Conservation (phyloP, 2,329 filamentous ascomycete genomes). For the Apiospora saccharicola region DNA sequence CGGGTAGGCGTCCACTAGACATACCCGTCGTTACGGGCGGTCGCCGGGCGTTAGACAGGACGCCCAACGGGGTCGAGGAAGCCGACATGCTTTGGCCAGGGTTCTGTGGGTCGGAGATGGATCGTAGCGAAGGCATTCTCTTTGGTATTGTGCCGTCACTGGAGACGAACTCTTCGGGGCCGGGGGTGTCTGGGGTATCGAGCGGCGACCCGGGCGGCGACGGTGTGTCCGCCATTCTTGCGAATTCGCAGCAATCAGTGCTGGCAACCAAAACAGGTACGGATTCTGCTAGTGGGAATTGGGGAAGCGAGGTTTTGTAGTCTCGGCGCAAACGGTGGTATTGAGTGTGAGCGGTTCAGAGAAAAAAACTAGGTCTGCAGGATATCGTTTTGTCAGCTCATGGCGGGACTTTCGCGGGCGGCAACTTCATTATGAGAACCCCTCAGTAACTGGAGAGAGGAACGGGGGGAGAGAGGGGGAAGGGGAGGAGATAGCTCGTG, state of each 20-base stretch:
- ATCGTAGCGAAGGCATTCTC: conserved; percentile 66
- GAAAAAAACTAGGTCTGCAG: conserved; percentile 8
- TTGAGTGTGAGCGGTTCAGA: neutral
- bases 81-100: conserved; percentile 67
- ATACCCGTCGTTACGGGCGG: conserved; percentile 53
- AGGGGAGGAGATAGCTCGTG: conserved; percentile 15
- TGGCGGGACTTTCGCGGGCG: conserved; percentile 11
- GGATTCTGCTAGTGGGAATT: neutral
- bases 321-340: conserved; percentile 16
- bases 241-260: conserved; percentile 2
- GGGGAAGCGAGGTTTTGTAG: neutral
- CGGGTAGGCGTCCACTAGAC: conserved; percentile 51
- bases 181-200: conserved; percentile 22
- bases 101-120: conserved; percentile 64
- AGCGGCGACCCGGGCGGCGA: conserved; percentile 22
- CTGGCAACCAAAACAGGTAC: neutral
- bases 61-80: conserved; percentile 84
- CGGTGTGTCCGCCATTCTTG: conserved; percentile 22
- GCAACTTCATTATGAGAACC: conserved; percentile 10
- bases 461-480: neutral
- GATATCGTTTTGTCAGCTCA: conserved; percentile 19
- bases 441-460: conserved; percentile 15
- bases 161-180: conserved; percentile 21
- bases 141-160: conserved; percentile 42
- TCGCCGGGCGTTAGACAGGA: conserved; percentile 71